Conservation (phyloP, 148 eudicot genomes). For the Beta vulgaris region DNA sequence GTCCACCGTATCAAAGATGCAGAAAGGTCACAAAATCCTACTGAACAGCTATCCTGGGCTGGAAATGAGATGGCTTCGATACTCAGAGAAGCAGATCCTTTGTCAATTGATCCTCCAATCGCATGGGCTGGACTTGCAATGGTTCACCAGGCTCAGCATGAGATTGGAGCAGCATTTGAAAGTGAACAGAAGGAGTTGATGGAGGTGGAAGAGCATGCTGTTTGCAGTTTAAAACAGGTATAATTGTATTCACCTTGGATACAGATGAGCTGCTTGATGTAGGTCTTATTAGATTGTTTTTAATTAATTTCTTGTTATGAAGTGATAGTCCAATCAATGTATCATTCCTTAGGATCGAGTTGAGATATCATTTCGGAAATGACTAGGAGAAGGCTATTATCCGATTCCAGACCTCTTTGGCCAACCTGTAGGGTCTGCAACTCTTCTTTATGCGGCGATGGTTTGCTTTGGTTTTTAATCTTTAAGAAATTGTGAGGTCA, state of each 20-base stretch:
- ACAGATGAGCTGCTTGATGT: background rate
- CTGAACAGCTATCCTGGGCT: conserved; percentile 88
- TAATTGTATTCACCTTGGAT: background rate
- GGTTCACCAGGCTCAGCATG: conserved; percentile 93
- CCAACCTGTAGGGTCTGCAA: background rate
- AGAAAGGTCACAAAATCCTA: conserved; percentile 86
- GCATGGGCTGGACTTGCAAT: conserved; percentile 97
- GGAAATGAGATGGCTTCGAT: conserved; percentile 97
- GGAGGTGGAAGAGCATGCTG: conserved; percentile 76
- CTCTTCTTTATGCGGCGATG: background rate
- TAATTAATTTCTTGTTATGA: too few species aligned
- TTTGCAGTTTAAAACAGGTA: conserved; percentile 82
- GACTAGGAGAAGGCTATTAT: background rate
- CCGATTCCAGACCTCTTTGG: background rate
- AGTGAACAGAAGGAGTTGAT: conserved; percentile 60
- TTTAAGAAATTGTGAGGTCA: background rate
- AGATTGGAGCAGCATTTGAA: conserved; percentile 86
- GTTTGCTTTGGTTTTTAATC: background rate
- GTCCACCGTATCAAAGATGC: conserved; percentile 86
- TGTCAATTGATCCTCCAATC: conserved; percentile 59
- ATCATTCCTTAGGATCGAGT: background rate
- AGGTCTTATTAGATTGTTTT: background rate
- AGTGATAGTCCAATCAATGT: background rate
- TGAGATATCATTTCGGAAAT: background rate
- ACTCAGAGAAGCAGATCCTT: conserved; percentile 81